A percentile compares a stretch with the other conserved stretches of the same genome.
Evolutionary conservation across 768 basidiomycete genomes (phyloP).

Genomic region (Leucosporidium yakuticum): DNA sequence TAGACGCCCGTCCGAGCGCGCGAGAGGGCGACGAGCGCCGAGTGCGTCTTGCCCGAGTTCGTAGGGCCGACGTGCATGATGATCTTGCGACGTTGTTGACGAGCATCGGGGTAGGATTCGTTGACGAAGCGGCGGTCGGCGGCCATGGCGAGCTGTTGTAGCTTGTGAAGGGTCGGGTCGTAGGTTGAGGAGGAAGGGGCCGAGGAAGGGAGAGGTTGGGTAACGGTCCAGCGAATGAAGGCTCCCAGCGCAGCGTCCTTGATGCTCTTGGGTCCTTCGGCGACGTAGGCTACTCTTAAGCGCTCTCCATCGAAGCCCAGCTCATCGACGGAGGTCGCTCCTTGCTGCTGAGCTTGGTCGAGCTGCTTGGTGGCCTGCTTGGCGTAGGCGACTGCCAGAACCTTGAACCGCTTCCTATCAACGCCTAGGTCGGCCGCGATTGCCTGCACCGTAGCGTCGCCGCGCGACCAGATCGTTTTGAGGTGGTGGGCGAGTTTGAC

Average conservation of each 20-base stretch:
- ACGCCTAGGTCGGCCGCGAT: conserved; percentile 24
- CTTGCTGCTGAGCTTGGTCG: background rate
- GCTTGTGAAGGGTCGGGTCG: conserved; percentile 16
- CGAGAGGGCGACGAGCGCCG: conserved; percentile 81
- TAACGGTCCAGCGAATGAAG: conserved; percentile 17
- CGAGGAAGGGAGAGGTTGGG: conserved; percentile 9
- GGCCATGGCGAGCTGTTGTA: conserved; percentile 23
- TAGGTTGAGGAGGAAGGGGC: background rate
- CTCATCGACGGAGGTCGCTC: background rate
- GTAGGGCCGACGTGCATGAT: conserved; percentile 97
- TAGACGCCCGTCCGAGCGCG: conserved; percentile 69
- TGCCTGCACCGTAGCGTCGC: background rate
- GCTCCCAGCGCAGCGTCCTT: conserved; percentile 11
- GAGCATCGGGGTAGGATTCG: conserved; percentile 47
- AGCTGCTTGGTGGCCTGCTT: background rate
- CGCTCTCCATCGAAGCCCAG: conserved; percentile 13
- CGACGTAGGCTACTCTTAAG: conserved; percentile 3
- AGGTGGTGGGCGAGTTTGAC: conserved; percentile 22
- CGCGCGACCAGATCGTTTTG: background rate
- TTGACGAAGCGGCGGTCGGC: conserved; percentile 30
- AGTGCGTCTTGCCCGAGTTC: conserved; percentile 94
- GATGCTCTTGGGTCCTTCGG: conserved; percentile 9
- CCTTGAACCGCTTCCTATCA: background rate
- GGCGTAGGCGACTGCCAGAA: background rate
- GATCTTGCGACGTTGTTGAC: conserved; percentile 63